Conservation (phyloP, 169 alveolate species). For the Eimeria necatrix region DNA sequence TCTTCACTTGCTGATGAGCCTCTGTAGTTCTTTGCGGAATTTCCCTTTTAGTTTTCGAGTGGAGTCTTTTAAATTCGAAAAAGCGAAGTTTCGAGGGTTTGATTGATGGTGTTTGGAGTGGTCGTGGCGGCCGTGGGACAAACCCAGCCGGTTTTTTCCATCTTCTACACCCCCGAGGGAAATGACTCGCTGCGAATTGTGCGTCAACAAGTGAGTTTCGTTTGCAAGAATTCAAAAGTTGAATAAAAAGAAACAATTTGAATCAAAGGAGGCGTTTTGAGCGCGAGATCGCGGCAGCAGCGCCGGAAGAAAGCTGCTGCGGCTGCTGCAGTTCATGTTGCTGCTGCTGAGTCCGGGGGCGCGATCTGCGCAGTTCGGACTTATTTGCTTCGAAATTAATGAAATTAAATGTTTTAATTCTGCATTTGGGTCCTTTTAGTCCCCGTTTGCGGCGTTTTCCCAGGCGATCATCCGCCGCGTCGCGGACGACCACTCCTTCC, state of each 20-base stretch:
- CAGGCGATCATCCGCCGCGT: constrained; percentile 45
- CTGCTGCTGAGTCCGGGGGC: too few species aligned
- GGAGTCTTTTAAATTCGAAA: neutral
- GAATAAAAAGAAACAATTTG: too few species aligned
- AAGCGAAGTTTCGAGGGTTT: neutral
- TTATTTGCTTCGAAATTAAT: too few species aligned
- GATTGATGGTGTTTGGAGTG: constrained; percentile 16
- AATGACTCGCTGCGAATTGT: constrained; percentile 10
- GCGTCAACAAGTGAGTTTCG: neutral
- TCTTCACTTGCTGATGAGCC: neutral
- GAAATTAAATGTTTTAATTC: neutral
- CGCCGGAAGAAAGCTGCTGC: too few species aligned
- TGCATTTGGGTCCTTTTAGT: neutral
- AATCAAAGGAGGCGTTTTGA: too few species aligned
- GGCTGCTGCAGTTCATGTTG: too few species aligned
- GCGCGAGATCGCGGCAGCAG: too few species aligned
- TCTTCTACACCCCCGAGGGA: constrained; percentile 12
- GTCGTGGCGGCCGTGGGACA: constrained; percentile 42
- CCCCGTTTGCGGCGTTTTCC: neutral
- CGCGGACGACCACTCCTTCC: constrained; percentile 6
- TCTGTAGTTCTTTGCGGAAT: too few species aligned
- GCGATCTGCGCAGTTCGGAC: too few species aligned
- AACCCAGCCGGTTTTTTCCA: constrained; percentile 2
- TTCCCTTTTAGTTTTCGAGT: neutral
- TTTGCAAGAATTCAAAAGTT: too few species aligned